Conservation (phyloP, 768 basidiomycete species). For the Panus rudis region DNA sequence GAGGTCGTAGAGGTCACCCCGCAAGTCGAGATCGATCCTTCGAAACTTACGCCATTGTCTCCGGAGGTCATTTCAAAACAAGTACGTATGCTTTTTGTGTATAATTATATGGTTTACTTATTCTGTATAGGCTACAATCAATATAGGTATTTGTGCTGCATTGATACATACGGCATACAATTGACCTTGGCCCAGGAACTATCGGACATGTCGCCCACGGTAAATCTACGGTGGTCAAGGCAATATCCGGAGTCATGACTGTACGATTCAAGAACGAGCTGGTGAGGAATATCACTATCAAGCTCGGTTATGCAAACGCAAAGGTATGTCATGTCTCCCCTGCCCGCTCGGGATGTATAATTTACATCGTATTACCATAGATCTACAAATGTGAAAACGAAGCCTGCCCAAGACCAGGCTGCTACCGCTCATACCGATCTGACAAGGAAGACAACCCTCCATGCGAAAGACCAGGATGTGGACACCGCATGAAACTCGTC, state of each 20-base stretch:
- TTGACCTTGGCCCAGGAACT: conserved; percentile 53
- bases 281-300: conserved; percentile 98
- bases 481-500: conserved; percentile 81
- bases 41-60: conserved; percentile 80
- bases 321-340: conserved; percentile 52
- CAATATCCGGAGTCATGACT: conserved; percentile 97
- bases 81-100: conserved; percentile 35
- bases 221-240: conserved; percentile 95
- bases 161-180: conserved; percentile 4
- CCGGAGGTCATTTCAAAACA: conserved; percentile 91
- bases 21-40: conserved; percentile 69
- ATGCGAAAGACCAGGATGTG: conserved; percentile 92
- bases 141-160: conserved; percentile 61
- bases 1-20: conserved; percentile 48
- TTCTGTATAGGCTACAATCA: conserved; percentile 76
- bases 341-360: background rate
- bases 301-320: conserved; percentile 98
- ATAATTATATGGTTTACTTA: background rate
- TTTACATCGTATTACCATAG: conserved; percentile 31
- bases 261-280: conserved; percentile 99
- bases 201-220: conserved; percentile 99
- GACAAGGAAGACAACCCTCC: conserved; percentile 91
- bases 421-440: conserved; percentile 89
- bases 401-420: conserved; percentile 88
- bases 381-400: conserved; percentile 98